phyloP scores from a whole-genome alignment of 225 moss, liverwort and hornwort genomes.

The Anthoceros angustus region DNA sequence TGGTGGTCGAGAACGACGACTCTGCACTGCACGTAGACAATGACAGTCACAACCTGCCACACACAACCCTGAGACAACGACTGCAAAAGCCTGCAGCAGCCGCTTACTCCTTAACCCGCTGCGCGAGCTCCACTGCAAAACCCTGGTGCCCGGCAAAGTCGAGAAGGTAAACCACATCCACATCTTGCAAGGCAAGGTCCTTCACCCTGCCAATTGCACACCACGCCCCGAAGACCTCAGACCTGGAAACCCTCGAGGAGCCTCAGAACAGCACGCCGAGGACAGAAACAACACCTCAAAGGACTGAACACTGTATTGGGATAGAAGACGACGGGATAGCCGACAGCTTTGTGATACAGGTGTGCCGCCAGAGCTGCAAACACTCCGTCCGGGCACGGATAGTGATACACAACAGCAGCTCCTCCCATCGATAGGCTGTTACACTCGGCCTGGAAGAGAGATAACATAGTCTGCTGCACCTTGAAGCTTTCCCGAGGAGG shows the following conservation, averaged over 20 bases:
- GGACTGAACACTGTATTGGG: slow-evolving; percentile 66
- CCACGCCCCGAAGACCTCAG: background rate
- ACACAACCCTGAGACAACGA: background rate
- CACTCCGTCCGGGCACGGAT: slow-evolving; percentile 70
- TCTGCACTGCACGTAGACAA: slow-evolving; percentile 33
- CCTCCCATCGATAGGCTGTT: background rate
- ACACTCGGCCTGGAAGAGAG: background rate
- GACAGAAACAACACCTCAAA: slow-evolving; percentile 18
- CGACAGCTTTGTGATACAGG: slow-evolving; percentile 48
- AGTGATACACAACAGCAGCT: slow-evolving; percentile 54
- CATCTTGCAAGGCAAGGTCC: slow-evolving; percentile 45
- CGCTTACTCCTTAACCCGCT: slow-evolving; percentile 48
- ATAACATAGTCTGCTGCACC: background rate
- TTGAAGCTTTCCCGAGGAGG: background rate
- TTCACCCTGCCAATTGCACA: slow-evolving; percentile 31
- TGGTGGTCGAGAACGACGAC: slow-evolving; percentile 86
- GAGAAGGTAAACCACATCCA: slow-evolving; percentile 65
- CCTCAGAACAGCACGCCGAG: background rate
- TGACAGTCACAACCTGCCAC: background rate
- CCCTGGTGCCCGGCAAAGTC: slow-evolving; percentile 60
- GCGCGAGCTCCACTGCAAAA: slow-evolving; percentile 57
- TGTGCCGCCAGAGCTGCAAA: slow-evolving; percentile 74
- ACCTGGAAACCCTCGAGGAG: background rate
- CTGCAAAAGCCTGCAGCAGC: background rate
- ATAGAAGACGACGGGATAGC: slow-evolving; percentile 40